Evolutionary conservation across 2,329 filamentous ascomycete genomes (phyloP), one percentile per base, ranked within the genome.

Genomic region (Colletotrichum higginsianum): DNA sequence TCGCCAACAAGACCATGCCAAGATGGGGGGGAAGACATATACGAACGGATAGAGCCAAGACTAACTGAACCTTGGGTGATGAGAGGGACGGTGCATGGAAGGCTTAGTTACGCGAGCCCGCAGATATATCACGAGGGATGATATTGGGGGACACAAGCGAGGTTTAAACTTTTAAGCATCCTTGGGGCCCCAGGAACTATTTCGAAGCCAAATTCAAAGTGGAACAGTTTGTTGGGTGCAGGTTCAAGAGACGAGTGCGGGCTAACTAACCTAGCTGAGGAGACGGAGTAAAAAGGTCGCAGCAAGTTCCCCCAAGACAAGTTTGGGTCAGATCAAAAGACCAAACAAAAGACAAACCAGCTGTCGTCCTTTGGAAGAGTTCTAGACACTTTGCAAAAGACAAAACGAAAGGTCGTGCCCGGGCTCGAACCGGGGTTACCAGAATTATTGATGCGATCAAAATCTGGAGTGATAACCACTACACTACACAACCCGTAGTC

Each of bases 351-450:
- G 30, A 35, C 30, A 35, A 35, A 35, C 30, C 0, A 7, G 12
- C 16, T 4, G 2, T 38, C 4, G 3, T 35, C 8, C 30, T 35
- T 35, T 12, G 12, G 11, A 11, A 1, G 26, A 30, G 26, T 7
- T 30, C 26, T 30, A 30, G 26, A 30, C 26, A 30, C 26, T 30
- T 1, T 30, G 6, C 2, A 67, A 35, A 35, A 30, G 0, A 4
- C 15, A 56, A 67, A 66, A 52, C 2, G 7, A 13, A 0, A 71
- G 69, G 69, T 71, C 69, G 65, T 58, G 23, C 69, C 69, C 69
- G 69, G 69, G 69, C 68, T 71, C 69, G 69, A 71, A 71, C 69
- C 69, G 69, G 69, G 69, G 69, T 71, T 69, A 53, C 65, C 69
- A 46, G 69, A 69, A 71, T 1, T 16, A 13, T 16, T 53, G 26